Evolutionary conservation across 2,329 filamentous ascomycete species (phyloP).

Genomic region (Xylaria arbuscula): DNA sequence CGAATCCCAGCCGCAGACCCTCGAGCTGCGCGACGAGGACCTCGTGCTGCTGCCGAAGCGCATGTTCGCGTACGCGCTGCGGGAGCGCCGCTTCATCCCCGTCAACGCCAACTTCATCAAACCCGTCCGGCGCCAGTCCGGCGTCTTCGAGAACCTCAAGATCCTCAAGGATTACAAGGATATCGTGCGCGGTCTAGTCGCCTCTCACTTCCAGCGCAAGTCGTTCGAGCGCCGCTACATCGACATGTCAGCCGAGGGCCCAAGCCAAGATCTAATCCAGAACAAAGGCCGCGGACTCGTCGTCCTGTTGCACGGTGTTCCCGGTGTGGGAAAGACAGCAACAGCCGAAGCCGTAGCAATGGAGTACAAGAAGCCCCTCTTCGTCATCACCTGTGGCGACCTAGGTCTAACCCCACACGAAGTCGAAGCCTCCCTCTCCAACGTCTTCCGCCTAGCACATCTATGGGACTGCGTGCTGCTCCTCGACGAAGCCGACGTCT

Average conservation of each 20-base stretch:
- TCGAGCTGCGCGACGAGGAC: conserved; percentile 47
- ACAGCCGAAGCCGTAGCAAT: conserved; percentile 58
- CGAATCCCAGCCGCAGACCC: conserved; percentile 48
- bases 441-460: conserved; percentile 57
- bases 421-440: conserved; percentile 55
- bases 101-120: conserved; percentile 53
- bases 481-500: conserved; percentile 48
- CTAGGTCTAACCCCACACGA: conserved; percentile 56
- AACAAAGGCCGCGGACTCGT: conserved; percentile 60
- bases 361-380: conserved; percentile 57
- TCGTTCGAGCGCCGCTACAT: conserved; percentile 50
- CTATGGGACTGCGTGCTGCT: conserved; percentile 49
- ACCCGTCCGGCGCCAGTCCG: conserved; percentile 51
- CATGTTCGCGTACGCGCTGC: conserved; percentile 56
- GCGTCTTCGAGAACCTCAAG: conserved; percentile 56
- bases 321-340: conserved; percentile 62
- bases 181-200: conserved; percentile 55
- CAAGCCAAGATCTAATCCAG: conserved; percentile 56
- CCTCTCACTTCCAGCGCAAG: conserved; percentile 57
- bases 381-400: conserved; percentile 62
- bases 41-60: conserved; percentile 55
- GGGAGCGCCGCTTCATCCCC: conserved; percentile 54
- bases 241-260: conserved; percentile 45
- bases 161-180: conserved; percentile 57
- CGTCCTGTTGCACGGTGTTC: conserved; percentile 59